These are phyloP conservation scores for Cercophora samala DNA, from an alignment of 495 filamentous ascomycete species.

Conservation along the genomic window DNA sequence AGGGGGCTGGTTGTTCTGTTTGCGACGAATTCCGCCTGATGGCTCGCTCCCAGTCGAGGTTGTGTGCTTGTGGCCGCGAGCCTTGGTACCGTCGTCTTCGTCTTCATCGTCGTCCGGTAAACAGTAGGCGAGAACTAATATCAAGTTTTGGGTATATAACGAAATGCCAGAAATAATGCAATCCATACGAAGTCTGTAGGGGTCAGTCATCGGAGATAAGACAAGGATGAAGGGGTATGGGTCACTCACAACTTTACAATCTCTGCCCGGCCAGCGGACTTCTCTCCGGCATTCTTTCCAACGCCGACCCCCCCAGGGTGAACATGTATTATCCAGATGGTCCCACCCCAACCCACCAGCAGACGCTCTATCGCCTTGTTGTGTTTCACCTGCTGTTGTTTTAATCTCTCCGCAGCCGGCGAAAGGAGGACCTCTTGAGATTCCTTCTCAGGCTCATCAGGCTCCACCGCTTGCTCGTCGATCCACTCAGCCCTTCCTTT, in stretches of 20 bases:
- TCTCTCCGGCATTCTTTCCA: constrained; percentile 67
- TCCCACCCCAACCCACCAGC: constrained; percentile 91
- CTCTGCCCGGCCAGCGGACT: constrained; percentile 74
- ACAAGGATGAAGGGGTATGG: not conserved
- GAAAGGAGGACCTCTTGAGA: constrained; percentile 32
- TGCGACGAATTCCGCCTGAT: constrained; percentile 58
- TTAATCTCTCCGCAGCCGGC: constrained; percentile 46
- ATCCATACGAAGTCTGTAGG: constrained; percentile 79
- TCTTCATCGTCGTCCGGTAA: constrained; percentile 65
- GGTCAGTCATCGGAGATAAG: constrained; percentile 25
- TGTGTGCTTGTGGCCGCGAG: constrained; percentile 35
- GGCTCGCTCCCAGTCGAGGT: constrained; percentile 49
- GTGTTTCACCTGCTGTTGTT: constrained; percentile 42
- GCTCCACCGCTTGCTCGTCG: constrained; percentile 70
- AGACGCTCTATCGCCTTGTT: constrained; percentile 66
- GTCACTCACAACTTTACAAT: constrained; percentile 80
- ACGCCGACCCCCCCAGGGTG: constrained; percentile 67
- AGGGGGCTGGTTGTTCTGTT: constrained; percentile 73
- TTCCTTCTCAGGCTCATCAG: constrained; percentile 47
- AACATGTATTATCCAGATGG: constrained; percentile 91
- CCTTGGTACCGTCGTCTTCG: constrained; percentile 27
- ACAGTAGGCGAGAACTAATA: constrained; percentile 87
- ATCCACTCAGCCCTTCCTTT: constrained; percentile 91
- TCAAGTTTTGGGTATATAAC: constrained; percentile 86
- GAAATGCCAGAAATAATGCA: constrained; percentile 96